These are phyloP conservation scores for Peniophora sp. DNA, from an alignment of 1,284 basidiomycete species.

Conservation along the genomic window DNA sequence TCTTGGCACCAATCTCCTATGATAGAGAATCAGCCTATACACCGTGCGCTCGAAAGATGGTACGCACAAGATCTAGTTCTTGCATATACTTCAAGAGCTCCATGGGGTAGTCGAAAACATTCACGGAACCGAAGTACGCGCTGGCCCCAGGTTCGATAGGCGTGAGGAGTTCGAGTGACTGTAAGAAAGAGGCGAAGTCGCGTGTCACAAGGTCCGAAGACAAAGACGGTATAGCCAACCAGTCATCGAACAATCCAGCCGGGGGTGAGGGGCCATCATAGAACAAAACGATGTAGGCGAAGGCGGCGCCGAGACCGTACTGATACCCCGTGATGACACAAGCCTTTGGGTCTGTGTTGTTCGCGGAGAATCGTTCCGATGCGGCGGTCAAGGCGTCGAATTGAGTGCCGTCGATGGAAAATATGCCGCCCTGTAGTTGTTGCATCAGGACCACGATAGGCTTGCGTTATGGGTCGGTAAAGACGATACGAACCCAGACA, in stretches of 20 bases:
- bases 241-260: conserved; percentile 39
- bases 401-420: neutral
- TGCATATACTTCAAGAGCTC: conserved; percentile 3
- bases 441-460: neutral
- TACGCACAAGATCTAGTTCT: neutral
- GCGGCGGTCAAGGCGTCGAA: neutral
- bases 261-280: conserved; percentile 46
- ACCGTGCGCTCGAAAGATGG: neutral
- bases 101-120: neutral
- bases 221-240: conserved; percentile 27
- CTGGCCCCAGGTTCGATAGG: neutral
- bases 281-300: conserved; percentile 21
- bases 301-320: neutral
- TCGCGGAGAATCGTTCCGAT: neutral
- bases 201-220: conserved; percentile 20
- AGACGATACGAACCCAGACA: conserved; percentile 7
- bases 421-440: neutral
- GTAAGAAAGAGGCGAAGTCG: conserved; percentile 19
- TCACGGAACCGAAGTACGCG: neutral
- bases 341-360: conserved; percentile 2
- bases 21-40: neutral
- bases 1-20: conserved; percentile 1
- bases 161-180: conserved; percentile 9
- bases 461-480: no score
- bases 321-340: neutral